Conservation (phyloP, 345 rosid species). For the Eucalyptus pauciflora region DNA sequence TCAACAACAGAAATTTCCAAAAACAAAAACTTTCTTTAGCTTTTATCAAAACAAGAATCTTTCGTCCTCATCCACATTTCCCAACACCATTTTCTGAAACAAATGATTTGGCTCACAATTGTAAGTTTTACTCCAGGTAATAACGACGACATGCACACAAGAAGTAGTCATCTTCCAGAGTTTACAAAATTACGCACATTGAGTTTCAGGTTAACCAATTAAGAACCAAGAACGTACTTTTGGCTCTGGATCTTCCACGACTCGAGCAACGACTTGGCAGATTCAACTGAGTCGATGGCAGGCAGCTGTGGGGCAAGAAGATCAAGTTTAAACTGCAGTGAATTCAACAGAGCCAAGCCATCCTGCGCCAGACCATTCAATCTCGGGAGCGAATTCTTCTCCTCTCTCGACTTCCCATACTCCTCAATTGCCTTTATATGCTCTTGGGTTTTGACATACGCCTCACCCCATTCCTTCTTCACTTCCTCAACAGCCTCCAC, state of each 20-base stretch:
- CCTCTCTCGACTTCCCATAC: conserved; percentile 41
- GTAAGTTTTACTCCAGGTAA: not conserved
- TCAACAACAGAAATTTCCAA: not conserved
- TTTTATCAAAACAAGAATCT: not conserved
- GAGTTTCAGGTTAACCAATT: not conserved
- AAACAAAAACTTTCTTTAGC: not conserved
- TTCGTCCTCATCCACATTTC: fast-evolving
- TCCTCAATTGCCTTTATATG: conserved; percentile 49
- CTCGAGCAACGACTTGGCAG: conserved; percentile 48
- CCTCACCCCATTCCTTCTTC: conserved; percentile 86
- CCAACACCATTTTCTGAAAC: not conserved
- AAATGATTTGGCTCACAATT: not conserved
- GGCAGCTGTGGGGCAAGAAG: conserved; percentile 86
- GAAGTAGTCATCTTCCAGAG: not conserved
- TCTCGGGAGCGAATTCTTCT: conserved; percentile 63
- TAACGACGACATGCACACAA: not conserved
- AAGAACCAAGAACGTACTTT: conserved; percentile 11
- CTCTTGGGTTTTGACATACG: conserved; percentile 31
- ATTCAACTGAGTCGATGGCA: conserved; percentile 34
- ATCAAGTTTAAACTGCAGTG: conserved; percentile 70
- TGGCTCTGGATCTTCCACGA: conserved; percentile 59
- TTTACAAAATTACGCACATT: not conserved
- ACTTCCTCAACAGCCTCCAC: conserved; percentile 71
- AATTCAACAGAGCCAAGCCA: conserved; percentile 63
- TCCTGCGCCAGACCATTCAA: conserved; percentile 65